These are phyloP conservation scores for Sutorius eximius DNA, from an alignment of 1,284 basidiomycete genomes.

Conservation along the genomic window DNA sequence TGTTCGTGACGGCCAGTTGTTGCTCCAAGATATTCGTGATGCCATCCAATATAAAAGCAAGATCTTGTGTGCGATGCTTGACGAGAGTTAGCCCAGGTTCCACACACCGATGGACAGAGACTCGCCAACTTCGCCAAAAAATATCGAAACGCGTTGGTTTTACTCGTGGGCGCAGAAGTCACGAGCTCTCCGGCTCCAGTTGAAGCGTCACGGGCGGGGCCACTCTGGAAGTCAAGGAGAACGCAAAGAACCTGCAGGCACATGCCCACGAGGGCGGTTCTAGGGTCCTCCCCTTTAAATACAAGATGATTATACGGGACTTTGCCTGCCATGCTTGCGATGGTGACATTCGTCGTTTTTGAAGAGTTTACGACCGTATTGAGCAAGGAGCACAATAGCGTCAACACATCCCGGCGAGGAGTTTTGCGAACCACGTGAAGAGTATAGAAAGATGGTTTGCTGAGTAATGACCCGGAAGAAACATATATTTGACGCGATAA, in stretches of 20 bases:
- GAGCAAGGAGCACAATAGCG: slow-evolving; percentile 85
- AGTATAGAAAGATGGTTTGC: slow-evolving; percentile 72
- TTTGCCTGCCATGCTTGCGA: slow-evolving; percentile 64
- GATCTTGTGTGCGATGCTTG: slow-evolving; percentile 86
- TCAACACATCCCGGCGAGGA: slow-evolving; percentile 79
- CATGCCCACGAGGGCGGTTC: slow-evolving; percentile 66
- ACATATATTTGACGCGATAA: slow-evolving; percentile 87
- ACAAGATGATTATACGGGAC: slow-evolving; percentile 88
- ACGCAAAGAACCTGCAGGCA: slow-evolving; percentile 77
- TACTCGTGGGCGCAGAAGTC: slow-evolving; percentile 53
- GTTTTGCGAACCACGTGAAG: slow-evolving; percentile 76
- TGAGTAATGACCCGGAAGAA: slow-evolving; percentile 67
- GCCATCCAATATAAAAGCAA: slow-evolving; percentile 78
- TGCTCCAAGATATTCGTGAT: slow-evolving; percentile 70
- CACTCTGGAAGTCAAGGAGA: slow-evolving; percentile 81
- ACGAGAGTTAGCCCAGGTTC: slow-evolving; percentile 12
- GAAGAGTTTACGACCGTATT: slow-evolving; percentile 83
- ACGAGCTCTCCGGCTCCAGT: slow-evolving; percentile 44
- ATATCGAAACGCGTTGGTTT: slow-evolving; percentile 87
- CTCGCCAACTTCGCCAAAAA: slow-evolving; percentile 85
- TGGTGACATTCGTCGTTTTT: slow-evolving; percentile 45
- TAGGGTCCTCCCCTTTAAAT: slow-evolving; percentile 82
- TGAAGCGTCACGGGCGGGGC: slow-evolving; percentile 57
- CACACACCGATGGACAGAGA: slow-evolving; percentile 14
- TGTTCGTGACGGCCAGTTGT: slow-evolving; percentile 71